These are phyloP conservation scores for Coemansia sp. DNA, from an alignment of 192 early-diverging fungal genomes.

Conservation along the genomic window DNA sequence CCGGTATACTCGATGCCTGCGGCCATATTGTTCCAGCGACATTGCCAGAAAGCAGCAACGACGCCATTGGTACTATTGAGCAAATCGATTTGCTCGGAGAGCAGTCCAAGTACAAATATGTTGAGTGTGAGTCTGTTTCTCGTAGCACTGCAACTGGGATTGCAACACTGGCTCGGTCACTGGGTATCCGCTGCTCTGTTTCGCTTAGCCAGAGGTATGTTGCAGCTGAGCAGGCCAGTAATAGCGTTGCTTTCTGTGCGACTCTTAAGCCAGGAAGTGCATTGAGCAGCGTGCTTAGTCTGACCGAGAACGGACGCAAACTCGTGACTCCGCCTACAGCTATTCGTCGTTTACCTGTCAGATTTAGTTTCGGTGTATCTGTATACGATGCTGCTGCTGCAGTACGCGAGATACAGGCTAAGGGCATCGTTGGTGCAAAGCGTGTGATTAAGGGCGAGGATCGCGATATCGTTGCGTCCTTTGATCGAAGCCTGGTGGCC, in stretches of 20 bases:
- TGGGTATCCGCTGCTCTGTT: constrained; percentile 13
- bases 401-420: constrained; percentile 2
- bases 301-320: not conserved
- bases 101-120: not conserved
- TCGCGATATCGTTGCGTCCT: not conserved
- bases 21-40: not conserved
- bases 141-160: not conserved
- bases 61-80: not conserved
- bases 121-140: not conserved
- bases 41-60: not conserved
- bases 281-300: constrained; percentile 18
- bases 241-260: not conserved
- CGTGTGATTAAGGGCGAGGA: not conserved
- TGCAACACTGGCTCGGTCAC: constrained; percentile 17
- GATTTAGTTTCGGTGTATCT: constrained; percentile 14
- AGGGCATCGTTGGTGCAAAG: not conserved
- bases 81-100: constrained; percentile 1
- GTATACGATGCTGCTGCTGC: constrained; percentile 2
- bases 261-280: constrained; percentile 19
- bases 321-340: not conserved
- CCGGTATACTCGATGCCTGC: constrained; percentile 14
- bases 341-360: constrained; percentile 12
- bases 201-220: not conserved
- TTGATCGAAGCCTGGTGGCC: constrained; percentile 8
- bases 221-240: too few species aligned